These are phyloP conservation scores for Ceratocystis eucalypticola DNA, from an alignment of 2,329 filamentous ascomycete species.

Conservation along the genomic window DNA sequence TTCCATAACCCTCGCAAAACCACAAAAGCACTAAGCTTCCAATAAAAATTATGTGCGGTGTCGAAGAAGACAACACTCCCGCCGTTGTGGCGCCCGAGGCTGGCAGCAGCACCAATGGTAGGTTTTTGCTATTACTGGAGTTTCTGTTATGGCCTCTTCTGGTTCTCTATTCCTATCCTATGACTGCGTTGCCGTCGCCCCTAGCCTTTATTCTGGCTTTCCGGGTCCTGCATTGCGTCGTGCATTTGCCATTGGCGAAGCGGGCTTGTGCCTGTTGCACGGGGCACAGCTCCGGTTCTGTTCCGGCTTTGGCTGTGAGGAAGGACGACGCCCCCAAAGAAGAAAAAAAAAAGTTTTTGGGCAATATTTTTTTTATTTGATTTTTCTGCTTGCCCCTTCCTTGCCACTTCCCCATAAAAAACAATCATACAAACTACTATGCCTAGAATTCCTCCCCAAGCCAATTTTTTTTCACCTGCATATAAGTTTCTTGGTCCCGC, in stretches of 20 bases:
- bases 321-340: constrained; percentile 9
- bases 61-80: constrained; percentile 18
- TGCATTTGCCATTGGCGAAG: neutral
- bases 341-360: constrained; percentile 11
- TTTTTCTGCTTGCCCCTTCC: constrained; percentile 9
- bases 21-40: too few species aligned
- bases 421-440: neutral
- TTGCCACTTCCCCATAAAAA: constrained; percentile 17
- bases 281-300: constrained; percentile 15
- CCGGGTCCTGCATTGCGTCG: neutral
- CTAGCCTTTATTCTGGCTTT: neutral
- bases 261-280: neutral
- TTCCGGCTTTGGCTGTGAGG: constrained; percentile 12
- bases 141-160: neutral
- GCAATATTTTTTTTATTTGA: neutral
- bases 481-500: constrained; percentile 16
- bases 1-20: neutral
- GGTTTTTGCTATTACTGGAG: constrained; percentile 2
- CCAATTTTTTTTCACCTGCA: constrained; percentile 10
- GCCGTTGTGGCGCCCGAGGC: constrained; percentile 10
- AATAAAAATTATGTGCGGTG: constrained; percentile 15
- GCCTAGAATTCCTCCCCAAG: neutral
- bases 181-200: neutral
- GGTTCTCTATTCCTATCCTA: neutral
- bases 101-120: constrained; percentile 5